These are phyloP conservation scores for Cryptococcus wingfieldii DNA, from an alignment of 1,284 basidiomycete species.

Conservation along the genomic window DNA sequence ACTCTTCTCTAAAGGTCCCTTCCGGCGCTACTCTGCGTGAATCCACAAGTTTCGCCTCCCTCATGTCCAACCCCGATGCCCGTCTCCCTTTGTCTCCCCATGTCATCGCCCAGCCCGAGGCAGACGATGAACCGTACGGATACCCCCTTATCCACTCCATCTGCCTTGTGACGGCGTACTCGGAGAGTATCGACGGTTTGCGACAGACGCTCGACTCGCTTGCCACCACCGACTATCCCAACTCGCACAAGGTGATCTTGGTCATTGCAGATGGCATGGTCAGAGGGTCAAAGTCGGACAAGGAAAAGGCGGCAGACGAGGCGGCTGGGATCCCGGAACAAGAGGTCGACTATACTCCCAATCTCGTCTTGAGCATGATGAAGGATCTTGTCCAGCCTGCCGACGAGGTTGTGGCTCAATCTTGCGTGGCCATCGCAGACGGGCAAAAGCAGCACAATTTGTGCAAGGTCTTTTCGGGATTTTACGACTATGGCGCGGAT, in stretches of 20 bases:
- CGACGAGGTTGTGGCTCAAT: constrained; percentile 86
- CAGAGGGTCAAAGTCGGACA: constrained; percentile 81
- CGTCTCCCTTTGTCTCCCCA: constrained; percentile 72
- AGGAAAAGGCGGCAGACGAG: constrained; percentile 33
- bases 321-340: too few relatives aligned
- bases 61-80: constrained; percentile 54
- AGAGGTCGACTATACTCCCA: constrained; percentile 65
- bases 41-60: too few relatives aligned
- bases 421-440: constrained; percentile 97
- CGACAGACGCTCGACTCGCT: constrained; percentile 96
- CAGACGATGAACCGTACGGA: constrained; percentile 90
- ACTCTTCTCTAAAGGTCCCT: constrained; percentile 37
- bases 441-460: constrained; percentile 99
- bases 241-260: constrained; percentile 92
- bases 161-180: constrained; percentile 96
- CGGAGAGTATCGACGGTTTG: constrained; percentile 92
- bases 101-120: constrained; percentile 86
- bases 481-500: constrained; percentile 91
- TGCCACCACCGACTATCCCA: constrained; percentile 97
- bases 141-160: constrained; percentile 93
- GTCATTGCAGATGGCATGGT: constrained; percentile 99
- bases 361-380: constrained; percentile 97
- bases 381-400: constrained; percentile 83
- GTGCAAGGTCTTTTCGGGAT: constrained; percentile 97
- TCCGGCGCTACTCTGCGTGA: constrained; percentile 18